These are phyloP conservation scores for Pichia sp. DNA, from an alignment of 1,139 yeast species.

Conservation along the genomic window DNA sequence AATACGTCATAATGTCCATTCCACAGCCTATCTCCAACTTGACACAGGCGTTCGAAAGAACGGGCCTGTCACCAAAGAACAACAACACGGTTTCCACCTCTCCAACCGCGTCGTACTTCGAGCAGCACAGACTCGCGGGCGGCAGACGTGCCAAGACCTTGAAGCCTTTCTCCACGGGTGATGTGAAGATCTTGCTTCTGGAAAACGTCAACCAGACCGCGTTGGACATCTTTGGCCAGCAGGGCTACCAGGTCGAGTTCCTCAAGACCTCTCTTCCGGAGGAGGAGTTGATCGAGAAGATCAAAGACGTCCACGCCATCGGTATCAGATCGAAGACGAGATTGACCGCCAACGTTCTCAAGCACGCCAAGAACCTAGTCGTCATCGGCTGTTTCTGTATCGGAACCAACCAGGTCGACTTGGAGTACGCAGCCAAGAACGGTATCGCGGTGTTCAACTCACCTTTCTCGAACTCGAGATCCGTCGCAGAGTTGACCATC, in stretches of 20 bases:
- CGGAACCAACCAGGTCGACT: constrained; percentile 97
- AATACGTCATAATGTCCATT: constrained; percentile 45
- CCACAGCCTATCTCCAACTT: constrained; percentile 64
- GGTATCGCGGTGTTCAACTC: constrained; percentile 98
- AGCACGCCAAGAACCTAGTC: constrained; percentile 83
- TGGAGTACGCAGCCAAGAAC: constrained; percentile 82
- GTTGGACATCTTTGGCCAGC: constrained; percentile 71
- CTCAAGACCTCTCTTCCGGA: constrained; percentile 86
- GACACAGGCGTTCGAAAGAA: constrained; percentile 51
- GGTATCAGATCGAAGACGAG: constrained; percentile 98
- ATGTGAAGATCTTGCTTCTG: constrained; percentile 80
- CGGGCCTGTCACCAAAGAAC: constrained; percentile 35
- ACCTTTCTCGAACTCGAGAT: constrained; percentile 96
- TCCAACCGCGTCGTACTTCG: constrained; percentile 53
- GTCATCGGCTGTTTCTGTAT: constrained; percentile 98
- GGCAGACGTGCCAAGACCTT: constrained; percentile 58
- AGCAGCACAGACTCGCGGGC: constrained; percentile 41
- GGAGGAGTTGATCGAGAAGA: constrained; percentile 91
- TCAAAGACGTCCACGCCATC: constrained; percentile 88
- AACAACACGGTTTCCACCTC: constrained; percentile 72
- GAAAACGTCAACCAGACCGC: constrained; percentile 96
- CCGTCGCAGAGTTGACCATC: constrained; percentile 96
- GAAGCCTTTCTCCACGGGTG: constrained; percentile 88
- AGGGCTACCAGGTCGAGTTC: constrained; percentile 97
- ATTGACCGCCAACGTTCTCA: constrained; percentile 71